phyloP scores from a whole-genome alignment of 345 rosid genomes.

The Tarenaya hassleriana region DNA sequence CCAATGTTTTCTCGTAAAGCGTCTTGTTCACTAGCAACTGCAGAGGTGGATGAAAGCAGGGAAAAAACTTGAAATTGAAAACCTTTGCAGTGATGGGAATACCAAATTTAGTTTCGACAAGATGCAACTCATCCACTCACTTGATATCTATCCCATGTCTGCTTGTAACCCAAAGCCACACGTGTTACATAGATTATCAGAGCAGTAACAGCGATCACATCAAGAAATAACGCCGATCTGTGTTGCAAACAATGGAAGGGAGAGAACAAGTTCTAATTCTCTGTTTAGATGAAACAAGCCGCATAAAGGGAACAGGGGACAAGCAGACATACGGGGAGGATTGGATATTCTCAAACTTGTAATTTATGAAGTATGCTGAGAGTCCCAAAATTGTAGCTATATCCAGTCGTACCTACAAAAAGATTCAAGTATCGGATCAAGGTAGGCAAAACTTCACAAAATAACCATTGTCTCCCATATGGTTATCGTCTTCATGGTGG shows the following conservation, averaged over 20 bases:
- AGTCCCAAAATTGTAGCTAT: constrained; percentile 81
- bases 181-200: constrained; percentile 75
- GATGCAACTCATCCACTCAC: constrained; percentile 33
- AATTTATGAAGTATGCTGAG: constrained; percentile 78
- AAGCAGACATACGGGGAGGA: constrained; percentile 67
- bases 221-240: constrained; percentile 89
- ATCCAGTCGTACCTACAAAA: constrained; percentile 80
- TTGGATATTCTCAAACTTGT: constrained; percentile 80
- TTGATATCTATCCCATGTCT: constrained; percentile 97
- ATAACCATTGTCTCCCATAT: too few species aligned
- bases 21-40: constrained; percentile 93
- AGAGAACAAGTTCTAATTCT: constrained; percentile 10
- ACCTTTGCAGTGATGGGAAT: constrained; percentile 15
- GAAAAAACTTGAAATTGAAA: constrained; percentile 14
- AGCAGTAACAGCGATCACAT: constrained; percentile 71
- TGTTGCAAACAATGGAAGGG: constrained; percentile 13
- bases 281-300: not conserved
- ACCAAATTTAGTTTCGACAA: not conserved
- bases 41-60: constrained; percentile 17
- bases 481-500: not conserved
- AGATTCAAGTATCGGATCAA: constrained; percentile 21
- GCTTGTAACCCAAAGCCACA: constrained; percentile 91
- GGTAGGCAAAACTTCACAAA: not conserved
- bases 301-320: not conserved
- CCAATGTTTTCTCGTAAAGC: constrained; percentile 91